phyloP scores from a whole-genome alignment of 768 basidiomycete genomes.

The Kwoniella pini region DNA sequence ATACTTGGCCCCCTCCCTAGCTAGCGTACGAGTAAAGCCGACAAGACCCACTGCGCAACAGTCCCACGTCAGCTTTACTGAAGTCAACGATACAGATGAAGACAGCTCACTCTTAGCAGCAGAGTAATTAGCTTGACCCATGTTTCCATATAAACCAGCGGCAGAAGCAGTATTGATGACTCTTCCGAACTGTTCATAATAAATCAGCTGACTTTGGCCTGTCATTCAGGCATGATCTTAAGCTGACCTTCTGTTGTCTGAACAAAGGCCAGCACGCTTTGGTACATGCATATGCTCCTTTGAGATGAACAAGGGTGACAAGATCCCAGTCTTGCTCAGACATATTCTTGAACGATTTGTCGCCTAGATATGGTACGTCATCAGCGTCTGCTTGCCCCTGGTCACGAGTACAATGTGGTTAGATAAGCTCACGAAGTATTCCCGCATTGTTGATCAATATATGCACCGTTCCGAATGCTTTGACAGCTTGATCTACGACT shows the following conservation, averaged over 20 bases:
- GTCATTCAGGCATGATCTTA: no score
- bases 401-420: neutral
- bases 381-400: neutral
- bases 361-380: conserved; percentile 34
- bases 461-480: conserved; percentile 69
- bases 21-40: conserved; percentile 88
- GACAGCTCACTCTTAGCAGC: conserved; percentile 73
- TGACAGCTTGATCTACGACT: conserved; percentile 80
- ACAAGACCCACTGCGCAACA: conserved; percentile 69
- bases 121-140: conserved; percentile 96
- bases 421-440: conserved; percentile 58
- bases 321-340: conserved; percentile 88
- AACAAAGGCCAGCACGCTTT: conserved; percentile 97
- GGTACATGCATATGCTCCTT: conserved; percentile 87
- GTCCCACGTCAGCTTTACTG: neutral
- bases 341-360: conserved; percentile 86
- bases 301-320: conserved; percentile 83
- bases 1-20: conserved; percentile 88
- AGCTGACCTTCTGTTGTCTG: conserved; percentile 58
- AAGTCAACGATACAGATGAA: neutral
- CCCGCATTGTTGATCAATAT: conserved; percentile 93
- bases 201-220: neutral
- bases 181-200: conserved; percentile 69
- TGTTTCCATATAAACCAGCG: conserved; percentile 92
- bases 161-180: conserved; percentile 93